These are phyloP conservation scores for Euphorbia corollata DNA, from an alignment of 441 rosid species.

Conservation along the genomic window DNA sequence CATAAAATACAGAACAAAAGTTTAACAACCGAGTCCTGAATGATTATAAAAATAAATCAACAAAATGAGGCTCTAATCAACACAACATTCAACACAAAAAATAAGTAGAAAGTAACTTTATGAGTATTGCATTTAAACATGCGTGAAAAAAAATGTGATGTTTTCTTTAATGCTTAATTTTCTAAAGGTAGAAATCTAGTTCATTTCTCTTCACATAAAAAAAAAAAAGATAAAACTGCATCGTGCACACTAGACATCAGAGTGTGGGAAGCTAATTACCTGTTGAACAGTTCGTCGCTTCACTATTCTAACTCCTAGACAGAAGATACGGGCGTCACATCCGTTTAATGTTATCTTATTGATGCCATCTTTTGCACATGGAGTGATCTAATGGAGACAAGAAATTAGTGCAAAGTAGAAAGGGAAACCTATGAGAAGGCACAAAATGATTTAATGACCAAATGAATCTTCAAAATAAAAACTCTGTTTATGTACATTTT, in stretches of 20 bases:
- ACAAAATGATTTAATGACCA: background rate
- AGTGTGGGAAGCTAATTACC: conserved; percentile 34
- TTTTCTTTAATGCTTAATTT: background rate
- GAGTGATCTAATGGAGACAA: conserved; percentile 48
- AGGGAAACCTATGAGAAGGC: conserved; percentile 1
- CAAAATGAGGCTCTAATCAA: too few species aligned
- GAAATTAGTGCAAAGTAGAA: conserved; percentile 15
- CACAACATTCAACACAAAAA: too few species aligned
- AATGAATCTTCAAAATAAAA: background rate
- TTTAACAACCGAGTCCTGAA: too few species aligned
- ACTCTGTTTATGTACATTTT: too few species aligned
- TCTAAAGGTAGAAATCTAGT: background rate
- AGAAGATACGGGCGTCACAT: conserved; percentile 72
- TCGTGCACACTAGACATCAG: background rate
- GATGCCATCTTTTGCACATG: conserved; percentile 62
- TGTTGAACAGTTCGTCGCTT: conserved; percentile 79
- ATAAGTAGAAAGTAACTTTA: background rate
- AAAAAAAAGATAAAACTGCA: background rate
- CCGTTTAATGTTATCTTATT: conserved; percentile 71
- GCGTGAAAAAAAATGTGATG: background rate
- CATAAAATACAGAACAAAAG: too few species aligned
- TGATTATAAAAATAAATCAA: too few species aligned
- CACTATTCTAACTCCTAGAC: conserved; percentile 86
- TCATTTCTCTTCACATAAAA: background rate
- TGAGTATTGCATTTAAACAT: background rate